phyloP scores from a whole-genome alignment of 148 eudicot genomes.

The Cornus suecica region DNA sequence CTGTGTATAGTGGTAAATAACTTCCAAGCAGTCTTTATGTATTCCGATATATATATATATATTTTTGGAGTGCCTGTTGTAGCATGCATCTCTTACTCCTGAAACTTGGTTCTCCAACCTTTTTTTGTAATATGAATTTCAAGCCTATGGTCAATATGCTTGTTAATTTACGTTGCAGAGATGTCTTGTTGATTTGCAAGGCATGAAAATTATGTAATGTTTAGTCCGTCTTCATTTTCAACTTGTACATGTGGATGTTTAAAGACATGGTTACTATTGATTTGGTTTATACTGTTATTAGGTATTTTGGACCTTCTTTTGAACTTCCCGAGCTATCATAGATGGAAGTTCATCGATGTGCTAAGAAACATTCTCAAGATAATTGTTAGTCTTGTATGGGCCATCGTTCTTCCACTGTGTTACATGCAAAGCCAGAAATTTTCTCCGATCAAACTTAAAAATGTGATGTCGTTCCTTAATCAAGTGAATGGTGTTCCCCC shows the following conservation, averaged over 20 bases:
- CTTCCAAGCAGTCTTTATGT: not conserved
- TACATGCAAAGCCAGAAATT: constrained; percentile 52
- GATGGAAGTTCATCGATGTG: constrained; percentile 74
- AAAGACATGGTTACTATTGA: not conserved
- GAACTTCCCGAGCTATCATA: constrained; percentile 74
- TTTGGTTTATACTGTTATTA: constrained; percentile 22
- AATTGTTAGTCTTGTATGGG: constrained; percentile 74
- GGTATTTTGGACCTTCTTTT: constrained; percentile 77
- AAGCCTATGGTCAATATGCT: not conserved
- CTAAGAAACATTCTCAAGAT: constrained; percentile 76
- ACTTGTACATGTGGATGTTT: not conserved
- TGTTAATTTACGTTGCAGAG: not conserved
- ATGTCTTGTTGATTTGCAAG: not conserved
- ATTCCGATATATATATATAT: not conserved
- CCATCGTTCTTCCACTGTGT: constrained; percentile 65
- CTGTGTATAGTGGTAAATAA: not conserved
- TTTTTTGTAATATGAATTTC: not conserved
- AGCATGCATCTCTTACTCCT: not conserved
- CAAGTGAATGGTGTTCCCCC: constrained; percentile 67
- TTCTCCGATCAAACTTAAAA: constrained; percentile 40
- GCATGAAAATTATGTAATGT: not conserved
- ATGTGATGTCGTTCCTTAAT: constrained; percentile 50
- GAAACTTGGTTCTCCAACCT: not conserved
- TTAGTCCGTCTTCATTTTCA: not conserved
- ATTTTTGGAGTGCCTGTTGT: not conserved